These are phyloP conservation scores for Glycyrrhiza uralensis DNA, from an alignment of 306 rosid genomes.

Conservation along the genomic window DNA sequence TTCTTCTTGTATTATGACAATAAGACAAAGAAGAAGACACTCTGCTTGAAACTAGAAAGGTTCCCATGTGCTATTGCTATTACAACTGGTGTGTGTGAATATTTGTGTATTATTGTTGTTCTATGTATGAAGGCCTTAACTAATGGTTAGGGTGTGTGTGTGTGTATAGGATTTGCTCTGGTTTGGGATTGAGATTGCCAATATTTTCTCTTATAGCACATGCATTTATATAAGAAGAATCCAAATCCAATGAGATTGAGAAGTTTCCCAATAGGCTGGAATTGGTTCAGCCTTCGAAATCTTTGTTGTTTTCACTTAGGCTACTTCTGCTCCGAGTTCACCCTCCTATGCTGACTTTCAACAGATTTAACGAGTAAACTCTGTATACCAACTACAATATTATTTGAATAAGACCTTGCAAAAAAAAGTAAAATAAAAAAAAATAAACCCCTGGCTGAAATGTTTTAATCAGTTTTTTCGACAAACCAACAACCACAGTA, in stretches of 20 bases:
- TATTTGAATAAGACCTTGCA: not conserved
- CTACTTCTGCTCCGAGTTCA: conserved; percentile 4
- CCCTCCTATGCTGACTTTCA: conserved; percentile 48
- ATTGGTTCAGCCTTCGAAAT: not conserved
- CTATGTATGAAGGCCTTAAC: conserved; percentile 18
- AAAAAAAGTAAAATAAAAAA: not conserved
- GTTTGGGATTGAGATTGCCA: conserved; percentile 13
- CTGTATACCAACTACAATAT: not conserved
- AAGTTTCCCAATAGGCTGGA: not conserved
- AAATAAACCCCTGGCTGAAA: not conserved
- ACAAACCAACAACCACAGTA: conserved; percentile 10
- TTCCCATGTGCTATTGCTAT: conserved; percentile 37
- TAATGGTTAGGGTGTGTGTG: not conserved
- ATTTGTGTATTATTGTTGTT: not conserved
- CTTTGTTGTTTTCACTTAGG: not conserved
- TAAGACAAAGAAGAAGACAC: conserved; percentile 21
- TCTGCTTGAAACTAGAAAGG: conserved; percentile 22
- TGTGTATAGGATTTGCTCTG: not conserved
- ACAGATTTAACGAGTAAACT: conserved; percentile 45
- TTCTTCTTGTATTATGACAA: not conserved
- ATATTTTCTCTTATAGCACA: not conserved
- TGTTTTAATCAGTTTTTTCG: conserved; percentile 13
- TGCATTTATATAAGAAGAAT: not conserved
- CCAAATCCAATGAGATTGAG: not conserved
- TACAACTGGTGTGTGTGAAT: not conserved